These are phyloP conservation scores for Kuraishia molischiana DNA, from an alignment of 805 yeast species.

Conservation along the genomic window DNA sequence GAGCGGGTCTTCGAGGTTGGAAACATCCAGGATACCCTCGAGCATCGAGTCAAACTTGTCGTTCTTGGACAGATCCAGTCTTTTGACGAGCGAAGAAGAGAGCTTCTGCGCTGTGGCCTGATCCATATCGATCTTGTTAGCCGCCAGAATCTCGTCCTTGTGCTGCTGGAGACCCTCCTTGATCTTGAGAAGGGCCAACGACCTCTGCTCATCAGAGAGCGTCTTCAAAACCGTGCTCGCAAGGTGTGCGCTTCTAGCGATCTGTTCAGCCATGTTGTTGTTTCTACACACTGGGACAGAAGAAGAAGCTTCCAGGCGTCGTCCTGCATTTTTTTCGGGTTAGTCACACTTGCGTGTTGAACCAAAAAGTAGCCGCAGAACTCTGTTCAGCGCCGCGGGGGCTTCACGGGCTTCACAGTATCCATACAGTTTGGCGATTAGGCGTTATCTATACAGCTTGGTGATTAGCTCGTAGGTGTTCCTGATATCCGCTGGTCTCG, in stretches of 20 bases:
- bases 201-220: conserved; percentile 61
- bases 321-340: neutral
- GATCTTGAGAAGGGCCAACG: conserved; percentile 60
- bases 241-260: conserved; percentile 72
- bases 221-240: conserved; percentile 83
- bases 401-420: too few relatives aligned
- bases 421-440: neutral
- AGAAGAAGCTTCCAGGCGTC: neutral
- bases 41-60: conserved; percentile 92
- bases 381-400: too few relatives aligned
- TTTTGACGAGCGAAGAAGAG: conserved; percentile 63
- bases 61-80: conserved; percentile 72
- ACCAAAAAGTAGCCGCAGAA: too few relatives aligned
- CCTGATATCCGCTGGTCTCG: conserved; percentile 40
- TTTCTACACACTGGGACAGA: too few relatives aligned
- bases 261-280: conserved; percentile 48
- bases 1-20: conserved; percentile 81
- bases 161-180: conserved; percentile 54
- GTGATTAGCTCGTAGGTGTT: conserved; percentile 7
- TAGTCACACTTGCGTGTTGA: neutral
- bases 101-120: conserved; percentile 54
- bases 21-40: conserved; percentile 90
- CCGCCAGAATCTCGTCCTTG: conserved; percentile 56
- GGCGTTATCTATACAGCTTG: neutral
- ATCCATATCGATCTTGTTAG: conserved; percentile 69